These are phyloP conservation scores for Pseudogymnoascus sp. DNA, from an alignment of 2,329 filamentous ascomycete genomes.

Conservation along the genomic window DNA sequence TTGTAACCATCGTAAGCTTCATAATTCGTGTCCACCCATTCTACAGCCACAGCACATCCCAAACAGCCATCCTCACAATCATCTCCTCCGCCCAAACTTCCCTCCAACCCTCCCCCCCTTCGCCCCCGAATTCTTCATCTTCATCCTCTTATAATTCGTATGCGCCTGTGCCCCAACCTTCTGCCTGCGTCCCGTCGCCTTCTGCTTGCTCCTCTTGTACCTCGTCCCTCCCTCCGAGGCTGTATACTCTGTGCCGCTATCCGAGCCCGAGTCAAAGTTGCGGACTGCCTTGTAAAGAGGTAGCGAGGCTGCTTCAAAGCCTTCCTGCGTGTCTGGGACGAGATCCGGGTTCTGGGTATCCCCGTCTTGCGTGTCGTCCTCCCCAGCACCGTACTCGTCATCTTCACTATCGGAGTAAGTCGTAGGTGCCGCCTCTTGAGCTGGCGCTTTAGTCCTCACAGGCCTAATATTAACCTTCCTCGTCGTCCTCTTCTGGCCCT, in stretches of 20 bases:
- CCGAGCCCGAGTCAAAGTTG: conserved; percentile 23
- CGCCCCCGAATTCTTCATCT: conserved; percentile 52
- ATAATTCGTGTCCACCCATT: not conserved
- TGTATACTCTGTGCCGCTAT: conserved; percentile 25
- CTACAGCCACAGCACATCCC: not conserved
- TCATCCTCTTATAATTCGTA: conserved; percentile 58
- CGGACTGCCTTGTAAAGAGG: conserved; percentile 16
- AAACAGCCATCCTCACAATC: conserved; percentile 1
- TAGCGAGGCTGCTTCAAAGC: not conserved
- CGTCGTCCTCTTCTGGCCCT: conserved; percentile 73
- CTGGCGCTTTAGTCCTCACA: conserved; percentile 40
- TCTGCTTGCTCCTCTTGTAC: conserved; percentile 24
- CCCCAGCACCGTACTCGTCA: conserved; percentile 29
- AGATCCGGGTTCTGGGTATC: conserved; percentile 21
- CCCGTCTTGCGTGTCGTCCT: conserved; percentile 31
- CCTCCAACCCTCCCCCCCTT: conserved; percentile 54
- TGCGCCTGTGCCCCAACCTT: conserved; percentile 58
- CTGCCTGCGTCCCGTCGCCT: conserved; percentile 24
- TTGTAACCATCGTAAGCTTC: not conserved
- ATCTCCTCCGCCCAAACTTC: conserved; percentile 46
- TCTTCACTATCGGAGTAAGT: conserved; percentile 25
- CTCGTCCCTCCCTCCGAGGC: conserved; percentile 29
- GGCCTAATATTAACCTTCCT: conserved; percentile 57
- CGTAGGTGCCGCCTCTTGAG: conserved; percentile 23
- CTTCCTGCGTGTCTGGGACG: conserved; percentile 14